Percentiles rank a stretch among this genome's conserved stretches.
Evolutionary conservation across 2,329 filamentous ascomycete species (phyloP).

Genomic region (Alternaria triticimaculans): DNA sequence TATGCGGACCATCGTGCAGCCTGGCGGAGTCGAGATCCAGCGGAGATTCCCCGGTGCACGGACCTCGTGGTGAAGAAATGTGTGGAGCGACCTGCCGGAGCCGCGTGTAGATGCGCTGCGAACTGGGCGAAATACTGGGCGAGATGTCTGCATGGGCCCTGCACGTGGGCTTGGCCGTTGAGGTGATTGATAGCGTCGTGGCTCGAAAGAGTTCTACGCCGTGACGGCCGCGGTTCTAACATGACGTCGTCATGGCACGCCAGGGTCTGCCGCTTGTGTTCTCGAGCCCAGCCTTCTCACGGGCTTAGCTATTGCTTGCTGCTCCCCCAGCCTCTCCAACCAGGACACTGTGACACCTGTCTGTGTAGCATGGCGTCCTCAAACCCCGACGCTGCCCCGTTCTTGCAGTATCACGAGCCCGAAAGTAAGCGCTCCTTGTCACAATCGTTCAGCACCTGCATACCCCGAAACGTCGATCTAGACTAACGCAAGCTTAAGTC

Average conservation of each 20-base stretch:
- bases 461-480: background rate
- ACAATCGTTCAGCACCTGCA: background rate
- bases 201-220: background rate
- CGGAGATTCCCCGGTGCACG: background rate
- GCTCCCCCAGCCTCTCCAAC: background rate
- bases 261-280: background rate
- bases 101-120: background rate
- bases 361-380: background rate
- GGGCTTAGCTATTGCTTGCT: conserved; percentile 3
- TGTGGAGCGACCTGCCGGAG: conserved; percentile 1
- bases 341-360: background rate
- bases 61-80: background rate
- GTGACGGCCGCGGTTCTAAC: background rate
- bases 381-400: background rate
- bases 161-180: background rate
- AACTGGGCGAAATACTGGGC: background rate
- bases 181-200: background rate
- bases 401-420: conserved; percentile 16
- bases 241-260: background rate
- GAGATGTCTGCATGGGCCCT: background rate
- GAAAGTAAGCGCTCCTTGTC: conserved; percentile 3
- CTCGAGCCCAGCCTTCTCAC: background rate
- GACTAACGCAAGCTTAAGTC: conserved; percentile 3
- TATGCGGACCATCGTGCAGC: background rate
- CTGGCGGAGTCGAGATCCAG: conserved; percentile 1